Evolutionary conservation across 805 yeast species (phyloP), one percentile per base, ranked within the genome.

Genomic region (Wickerhamiella kazuoi): DNA sequence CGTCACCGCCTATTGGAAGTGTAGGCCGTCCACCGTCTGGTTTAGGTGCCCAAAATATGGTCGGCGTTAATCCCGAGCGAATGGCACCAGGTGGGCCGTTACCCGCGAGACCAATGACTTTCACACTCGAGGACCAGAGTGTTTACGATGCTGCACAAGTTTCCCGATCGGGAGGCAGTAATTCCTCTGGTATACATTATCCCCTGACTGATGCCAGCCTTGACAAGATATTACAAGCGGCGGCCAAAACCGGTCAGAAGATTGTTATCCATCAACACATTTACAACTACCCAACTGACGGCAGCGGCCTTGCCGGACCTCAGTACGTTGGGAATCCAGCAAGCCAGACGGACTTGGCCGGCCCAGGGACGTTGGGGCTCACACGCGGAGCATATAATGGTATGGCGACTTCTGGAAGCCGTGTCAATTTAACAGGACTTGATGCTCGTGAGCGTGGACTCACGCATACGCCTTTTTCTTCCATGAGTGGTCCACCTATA

Each of bases 191-290:
- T 14, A 8, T 14, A 15, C 64, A 38, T 41, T 50, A 18, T 38
- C 50, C 49, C 3, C 31, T 50, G 13, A 30, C 35, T 3, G 42
- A 42, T 31, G 34, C 34, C 6, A 54, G 55, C 18, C 44, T 57
- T 4, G 49, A 52, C 16, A 41, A 44, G 21, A 40, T 57, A 11
- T 40, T 56, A 4, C 43, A 44, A 18, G 37, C 46, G 21, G 53
- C 55, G 24, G 43, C 49, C 4, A 39, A 44, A 28, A 34, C 46
- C 31, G 47, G 50, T 28, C 57, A 50, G 36, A 47, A 50, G 40
- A 45, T 83, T 13, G 75, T 83, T 3, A 70, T 83, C 17, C 93
- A 83, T 57, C 94, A 83, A 54, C 94, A 81, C 55, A 74, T 79
- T 35, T 87, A 49, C 20, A 37, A 36, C 29, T 19, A 26, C 17